Conservation (phyloP, 1,139 yeast genomes). For the Kodamaea fungicola region DNA sequence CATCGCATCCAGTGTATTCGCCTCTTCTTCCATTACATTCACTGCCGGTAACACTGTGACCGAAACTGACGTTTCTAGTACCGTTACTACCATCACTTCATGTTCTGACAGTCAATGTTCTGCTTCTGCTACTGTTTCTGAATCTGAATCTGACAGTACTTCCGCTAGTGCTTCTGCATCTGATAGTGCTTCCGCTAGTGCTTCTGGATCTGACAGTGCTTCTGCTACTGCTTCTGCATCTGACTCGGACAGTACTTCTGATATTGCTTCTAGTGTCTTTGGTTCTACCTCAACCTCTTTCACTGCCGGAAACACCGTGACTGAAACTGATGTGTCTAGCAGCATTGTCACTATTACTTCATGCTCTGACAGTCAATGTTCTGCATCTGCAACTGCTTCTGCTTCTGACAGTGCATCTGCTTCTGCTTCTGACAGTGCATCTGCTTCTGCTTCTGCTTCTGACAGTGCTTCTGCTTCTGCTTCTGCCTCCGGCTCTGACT, state of each 20-base stretch:
- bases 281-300: not conserved
- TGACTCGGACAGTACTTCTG: no score
- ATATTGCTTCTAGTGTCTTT: not conserved
- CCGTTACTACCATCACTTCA: slow-evolving; percentile 28
- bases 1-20: no score
- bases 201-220: not conserved
- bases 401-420: slow-evolving; percentile 3
- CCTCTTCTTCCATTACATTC: no score
- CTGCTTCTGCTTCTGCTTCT: slow-evolving; percentile 1
- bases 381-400: not conserved
- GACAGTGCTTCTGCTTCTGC: not conserved
- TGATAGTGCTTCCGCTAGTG: slow-evolving; percentile 11
- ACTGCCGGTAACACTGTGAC: not conserved
- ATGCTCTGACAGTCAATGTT: slow-evolving; percentile 27
- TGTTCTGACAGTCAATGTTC: slow-evolving; percentile 30
- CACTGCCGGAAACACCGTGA: not conserved
- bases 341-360: slow-evolving; percentile 28
- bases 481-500: not conserved
- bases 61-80: slow-evolving; percentile 11
- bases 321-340: slow-evolving; percentile 12
- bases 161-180: slow-evolving; percentile 20
- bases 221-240: not conserved
- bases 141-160: slow-evolving; percentile 33
- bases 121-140: slow-evolving; percentile 33
- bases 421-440: slow-evolving; percentile 1